Evolutionary conservation across 1,139 yeast genomes (phyloP).

Genomic region (Pichia terricola): DNA sequence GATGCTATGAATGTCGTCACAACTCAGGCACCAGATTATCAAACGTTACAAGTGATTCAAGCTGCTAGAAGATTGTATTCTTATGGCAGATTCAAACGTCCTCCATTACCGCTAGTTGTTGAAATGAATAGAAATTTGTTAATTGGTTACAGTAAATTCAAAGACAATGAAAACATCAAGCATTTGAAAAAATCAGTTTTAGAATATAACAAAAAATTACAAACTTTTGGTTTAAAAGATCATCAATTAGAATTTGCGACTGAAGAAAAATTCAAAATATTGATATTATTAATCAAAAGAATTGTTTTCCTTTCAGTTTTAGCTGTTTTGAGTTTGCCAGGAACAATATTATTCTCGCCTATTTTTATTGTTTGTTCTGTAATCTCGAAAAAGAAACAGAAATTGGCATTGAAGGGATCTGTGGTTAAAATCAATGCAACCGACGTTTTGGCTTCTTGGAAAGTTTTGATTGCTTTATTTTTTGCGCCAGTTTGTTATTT

Average conservation of each 20-base stretch:
- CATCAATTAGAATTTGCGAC: conserved; percentile 54
- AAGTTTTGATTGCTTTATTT: conserved; percentile 56
- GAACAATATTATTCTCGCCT: conserved; percentile 57
- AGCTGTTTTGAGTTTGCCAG: conserved; percentile 49
- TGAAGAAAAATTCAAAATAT: conserved; percentile 29
- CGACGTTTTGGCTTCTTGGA: conserved; percentile 74
- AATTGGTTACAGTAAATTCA: conserved; percentile 52
- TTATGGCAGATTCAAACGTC: conserved; percentile 22
- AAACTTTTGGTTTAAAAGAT: conserved; percentile 53
- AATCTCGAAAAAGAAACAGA: conserved; percentile 50
- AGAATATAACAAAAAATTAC: conserved; percentile 44
- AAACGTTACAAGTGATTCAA: conserved; percentile 64
- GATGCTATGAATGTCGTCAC: conserved; percentile 60
- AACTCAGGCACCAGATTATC: conserved; percentile 66
- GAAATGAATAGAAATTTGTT: conserved; percentile 65
- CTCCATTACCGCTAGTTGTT: conserved; percentile 57
- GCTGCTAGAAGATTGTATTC: conserved; percentile 68
- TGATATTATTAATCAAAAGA: conserved; percentile 32
- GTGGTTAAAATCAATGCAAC: conserved; percentile 62
- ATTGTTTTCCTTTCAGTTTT: conserved; percentile 30
- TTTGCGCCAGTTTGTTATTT: conserved; percentile 62
- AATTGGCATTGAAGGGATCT: conserved; percentile 53
- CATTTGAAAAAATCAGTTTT: conserved; percentile 43
- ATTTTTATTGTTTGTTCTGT: conserved; percentile 48
- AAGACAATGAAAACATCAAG: conserved; percentile 47